Evolutionary conservation across 2,329 filamentous ascomycete species (phyloP), one percentile per base, ranked within the genome.

Genomic region (Eutypa lata): DNA sequence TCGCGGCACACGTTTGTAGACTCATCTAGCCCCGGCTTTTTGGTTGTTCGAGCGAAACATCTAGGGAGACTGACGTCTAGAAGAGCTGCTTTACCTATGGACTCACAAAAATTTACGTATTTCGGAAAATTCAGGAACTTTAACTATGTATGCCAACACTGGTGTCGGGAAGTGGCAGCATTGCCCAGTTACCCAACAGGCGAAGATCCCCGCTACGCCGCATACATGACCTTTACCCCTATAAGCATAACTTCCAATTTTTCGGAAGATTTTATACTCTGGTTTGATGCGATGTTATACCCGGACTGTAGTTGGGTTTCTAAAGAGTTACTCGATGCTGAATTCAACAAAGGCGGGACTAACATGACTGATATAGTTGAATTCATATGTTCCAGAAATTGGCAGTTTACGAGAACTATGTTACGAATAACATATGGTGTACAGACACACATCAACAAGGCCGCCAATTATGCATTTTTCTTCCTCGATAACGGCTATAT

Each of bases 401-500:
- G 0, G 19, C 19, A n/a, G n/a, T n/a, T n/a, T n/a, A n/a, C n/a
- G n/a, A n/a, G n/a, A n/a, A n/a, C n/a, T n/a, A n/a, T n/a, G n/a
- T n/a, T n/a, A n/a, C n/a, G n/a, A n/a, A n/a, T n/a, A n/a, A n/a
- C n/a, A n/a, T n/a, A n/a, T n/a, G n/a, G n/a, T n/a, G n/a, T n/a
- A n/a, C n/a, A n/a, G n/a, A n/a, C n/a, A n/a, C n/a, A n/a, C n/a
- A 40, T 21, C 5, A 18, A 40, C 10, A 1, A 1, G n/a, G 2
- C 19, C 3, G 5, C 38, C 1, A n/a, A 40, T 47, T 50, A 54
- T 45, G 40, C 53, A 28, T 46, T 54, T 16, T 45, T 54, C 28
- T 6, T 18, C 6, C 48, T 54, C 21, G 45, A 51, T 19, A 48
- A 14, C 8, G 49, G 52, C 33, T 51, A 54, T 22, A 37, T 54